Evolutionary conservation across 176 grass and related monocot species (phyloP), one percentile per base, ranked within the genome.

Genomic region (Triticum timopheevii): DNA sequence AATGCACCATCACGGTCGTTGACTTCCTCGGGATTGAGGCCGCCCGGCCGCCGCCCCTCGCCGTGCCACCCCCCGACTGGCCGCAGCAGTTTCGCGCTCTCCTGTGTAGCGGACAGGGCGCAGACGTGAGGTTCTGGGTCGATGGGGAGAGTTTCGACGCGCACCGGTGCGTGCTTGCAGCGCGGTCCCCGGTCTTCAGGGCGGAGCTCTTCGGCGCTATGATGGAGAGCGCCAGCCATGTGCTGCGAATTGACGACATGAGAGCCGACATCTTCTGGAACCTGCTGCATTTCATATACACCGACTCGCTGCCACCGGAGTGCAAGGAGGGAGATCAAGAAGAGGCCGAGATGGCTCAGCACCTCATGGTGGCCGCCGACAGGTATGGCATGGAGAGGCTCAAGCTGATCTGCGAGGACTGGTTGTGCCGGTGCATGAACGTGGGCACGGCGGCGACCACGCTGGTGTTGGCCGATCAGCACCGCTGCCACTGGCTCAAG

Each of bases 401-500:
- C 13, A 69, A 13, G 65, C 65, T 15, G 2, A 30, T 69, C 31
- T 69, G 59, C n/a, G 59, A 62, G 67, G 23, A 25, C 10, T 68
- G 83, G 58, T 22, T 89, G n/a, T 79, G 87, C 42, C 28, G 83
- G 38, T 23, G 74, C 82, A 88, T 92, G 40, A 74, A 77, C 61
- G 28, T 62, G 31, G 70, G 65, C 61, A 84, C 50, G 25, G 80
- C 47, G 33, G 84, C 64, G 10, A 87, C 61, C 7, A 63, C 81
- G 6, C 10, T 92, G 61, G 70, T 84, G 10, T 63, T 92, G 2
- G 84, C 84, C 20, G 84, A 83, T 8, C 87, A 89, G 38, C 91
- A 92, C 81, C 45, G 87, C 12, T 84, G 87, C 72, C 69, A 23
- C 20, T 58, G 82, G 45, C 91, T 87, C 19, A 87, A 87, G 80